Conservation (phyloP, 257 asterid genomes). For the Gardenia jasminoides region DNA sequence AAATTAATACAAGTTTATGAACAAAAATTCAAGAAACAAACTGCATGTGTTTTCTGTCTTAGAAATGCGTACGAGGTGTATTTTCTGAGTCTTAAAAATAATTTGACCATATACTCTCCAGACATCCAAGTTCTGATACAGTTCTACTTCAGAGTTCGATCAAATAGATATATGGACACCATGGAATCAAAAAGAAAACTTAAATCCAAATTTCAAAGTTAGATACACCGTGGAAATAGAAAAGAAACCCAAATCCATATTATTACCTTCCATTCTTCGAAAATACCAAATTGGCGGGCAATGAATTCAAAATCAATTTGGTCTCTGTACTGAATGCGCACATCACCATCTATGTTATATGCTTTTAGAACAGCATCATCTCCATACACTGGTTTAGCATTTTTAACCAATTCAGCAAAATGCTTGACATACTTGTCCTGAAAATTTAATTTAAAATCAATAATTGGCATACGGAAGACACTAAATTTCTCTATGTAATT, state of each 20-base stretch:
- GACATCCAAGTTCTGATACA: neutral
- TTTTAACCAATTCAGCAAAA: slow-evolving; percentile 65
- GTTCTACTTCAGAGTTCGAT: neutral
- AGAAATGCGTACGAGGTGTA: neutral
- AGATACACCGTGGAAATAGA: neutral
- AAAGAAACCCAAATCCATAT: neutral
- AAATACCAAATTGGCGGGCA: slow-evolving; percentile 88
- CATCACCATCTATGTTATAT: slow-evolving; percentile 67
- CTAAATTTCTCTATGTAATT: neutral
- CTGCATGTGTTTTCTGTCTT: neutral
- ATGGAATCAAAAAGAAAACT: too few relatives aligned
- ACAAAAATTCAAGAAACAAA: too few relatives aligned
- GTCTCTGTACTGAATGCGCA: slow-evolving; percentile 69
- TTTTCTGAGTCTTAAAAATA: too few relatives aligned
- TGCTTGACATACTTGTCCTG: slow-evolving; percentile 77
- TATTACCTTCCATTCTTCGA: slow-evolving; percentile 97
- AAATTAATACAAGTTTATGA: neutral
- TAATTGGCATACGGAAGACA: neutral
- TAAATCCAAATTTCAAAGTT: too few relatives aligned
- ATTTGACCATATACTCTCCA: neutral
- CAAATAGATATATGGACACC: too few relatives aligned
- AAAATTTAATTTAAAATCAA: slow-evolving; percentile 2
- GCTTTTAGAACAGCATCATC: slow-evolving; percentile 63
- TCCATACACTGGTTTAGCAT: slow-evolving; percentile 66
- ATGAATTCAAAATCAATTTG: slow-evolving; percentile 65